phyloP scores from a whole-genome alignment of 345 rosid genomes.

The Barbarea vulgaris region DNA sequence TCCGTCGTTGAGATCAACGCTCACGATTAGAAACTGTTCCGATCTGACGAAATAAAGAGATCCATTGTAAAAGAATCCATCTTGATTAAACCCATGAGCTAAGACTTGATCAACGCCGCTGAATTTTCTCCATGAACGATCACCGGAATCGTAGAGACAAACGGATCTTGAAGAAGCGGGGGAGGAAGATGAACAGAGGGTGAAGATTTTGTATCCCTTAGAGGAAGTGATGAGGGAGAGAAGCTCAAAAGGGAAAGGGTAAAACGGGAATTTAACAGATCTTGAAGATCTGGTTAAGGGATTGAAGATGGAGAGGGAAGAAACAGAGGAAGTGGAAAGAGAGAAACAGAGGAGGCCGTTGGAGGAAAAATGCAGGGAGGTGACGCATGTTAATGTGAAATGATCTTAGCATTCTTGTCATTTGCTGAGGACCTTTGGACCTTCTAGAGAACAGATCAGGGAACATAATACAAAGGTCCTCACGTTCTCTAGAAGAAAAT shows the following conservation, averaged over 20 bases:
- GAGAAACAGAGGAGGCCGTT: conserved; percentile 74
- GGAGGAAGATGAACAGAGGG: conserved; percentile 50
- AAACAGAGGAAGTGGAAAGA: conserved; percentile 52
- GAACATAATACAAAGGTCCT: too few relatives aligned
- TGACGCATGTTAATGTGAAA: conserved; percentile 34
- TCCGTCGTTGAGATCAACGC: conserved; percentile 54
- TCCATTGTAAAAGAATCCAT: conserved; percentile 60
- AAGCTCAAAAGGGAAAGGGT: conserved; percentile 67
- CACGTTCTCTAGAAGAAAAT: too few relatives aligned
- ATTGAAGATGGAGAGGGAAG: conserved; percentile 67
- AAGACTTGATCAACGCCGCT: conserved; percentile 49
- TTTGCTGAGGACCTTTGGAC: too few relatives aligned
- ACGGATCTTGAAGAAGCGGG: conserved; percentile 32
- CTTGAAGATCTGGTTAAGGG: conserved; percentile 62
- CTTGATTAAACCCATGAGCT: conserved; percentile 52
- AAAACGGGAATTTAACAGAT: conserved; percentile 55
- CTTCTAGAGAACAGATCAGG: too few relatives aligned
- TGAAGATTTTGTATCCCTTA: conserved; percentile 60
- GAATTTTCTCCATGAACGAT: conserved; percentile 53
- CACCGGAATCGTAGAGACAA: conserved; percentile 63
- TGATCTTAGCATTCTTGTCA: too few relatives aligned
- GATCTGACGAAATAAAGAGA: conserved; percentile 60
- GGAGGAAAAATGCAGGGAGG: conserved; percentile 55
- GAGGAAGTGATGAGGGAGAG: conserved; percentile 61
- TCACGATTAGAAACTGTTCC: conserved; percentile 63